A percentile compares a stretch with the other conserved stretches of the same genome.
These are phyloP conservation scores for Dalbergia oliveri DNA, from an alignment of 306 rosid species.

Conservation along the genomic window DNA sequence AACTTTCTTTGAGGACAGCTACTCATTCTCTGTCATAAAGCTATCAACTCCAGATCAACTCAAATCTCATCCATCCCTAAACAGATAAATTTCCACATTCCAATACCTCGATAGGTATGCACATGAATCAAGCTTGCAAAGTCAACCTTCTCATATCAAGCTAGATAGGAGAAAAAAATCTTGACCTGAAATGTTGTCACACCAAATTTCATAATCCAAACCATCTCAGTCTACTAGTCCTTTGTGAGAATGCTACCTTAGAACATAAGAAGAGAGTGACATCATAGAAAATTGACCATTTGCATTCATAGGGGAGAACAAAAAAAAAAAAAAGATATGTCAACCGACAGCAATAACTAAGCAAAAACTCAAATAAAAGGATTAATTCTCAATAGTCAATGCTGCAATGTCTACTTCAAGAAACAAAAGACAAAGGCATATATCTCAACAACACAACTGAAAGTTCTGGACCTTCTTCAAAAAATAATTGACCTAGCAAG, in stretches of 20 bases:
- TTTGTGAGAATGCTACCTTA: not conserved
- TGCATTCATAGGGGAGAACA: too few species aligned
- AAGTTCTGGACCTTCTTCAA: slow-evolving; percentile 38
- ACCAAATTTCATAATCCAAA: slow-evolving; percentile 24
- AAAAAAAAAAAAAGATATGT: too few species aligned
- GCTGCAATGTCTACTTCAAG: not conserved
- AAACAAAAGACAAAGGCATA: not conserved
- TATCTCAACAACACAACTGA: slow-evolving; percentile 18
- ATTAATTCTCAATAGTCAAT: not conserved
- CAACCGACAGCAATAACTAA: not conserved
- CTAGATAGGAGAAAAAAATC: not conserved
- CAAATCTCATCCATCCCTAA: slow-evolving; percentile 7
- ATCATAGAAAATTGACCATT: slow-evolving; percentile 1
- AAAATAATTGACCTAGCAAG: slow-evolving; percentile 46
- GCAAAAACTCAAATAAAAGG: slow-evolving; percentile 18
- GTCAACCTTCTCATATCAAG: slow-evolving; percentile 16
- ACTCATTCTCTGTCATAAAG: not conserved
- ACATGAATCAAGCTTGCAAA: not conserved
- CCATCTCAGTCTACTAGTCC: not conserved
- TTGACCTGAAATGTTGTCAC: not conserved
- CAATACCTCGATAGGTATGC: not conserved
- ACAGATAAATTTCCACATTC: slow-evolving; percentile 32
- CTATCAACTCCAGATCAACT: too few species aligned
- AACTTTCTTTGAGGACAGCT: slow-evolving; percentile 3
- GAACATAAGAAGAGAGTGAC: slow-evolving; percentile 1